Evolutionary conservation across 2,329 filamentous ascomycete genomes (phyloP).

Genomic region (Cladophialophora bantiana): DNA sequence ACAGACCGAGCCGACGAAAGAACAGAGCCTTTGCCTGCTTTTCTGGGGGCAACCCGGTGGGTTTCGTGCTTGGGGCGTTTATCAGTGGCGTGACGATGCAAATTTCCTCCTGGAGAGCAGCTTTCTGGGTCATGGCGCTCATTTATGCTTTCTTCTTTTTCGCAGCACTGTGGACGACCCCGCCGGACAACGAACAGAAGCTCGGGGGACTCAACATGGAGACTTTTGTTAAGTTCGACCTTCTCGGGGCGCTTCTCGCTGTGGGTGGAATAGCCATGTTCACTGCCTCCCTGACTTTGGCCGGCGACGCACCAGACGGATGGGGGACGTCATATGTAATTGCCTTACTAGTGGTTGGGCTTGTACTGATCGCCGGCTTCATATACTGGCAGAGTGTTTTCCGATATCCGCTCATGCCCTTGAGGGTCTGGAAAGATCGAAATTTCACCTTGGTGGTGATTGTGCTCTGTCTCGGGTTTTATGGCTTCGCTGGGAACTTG

Average conservation of each 20-base stretch:
- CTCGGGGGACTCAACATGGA: constrained; percentile 52
- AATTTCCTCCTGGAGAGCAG: constrained; percentile 68
- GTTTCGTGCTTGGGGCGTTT: constrained; percentile 65
- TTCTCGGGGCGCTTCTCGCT: constrained; percentile 66
- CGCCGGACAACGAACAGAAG: constrained; percentile 59
- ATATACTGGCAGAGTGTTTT: constrained; percentile 68
- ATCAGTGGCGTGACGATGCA: constrained; percentile 68
- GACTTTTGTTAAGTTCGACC: constrained; percentile 65
- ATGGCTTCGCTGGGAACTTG: constrained; percentile 65
- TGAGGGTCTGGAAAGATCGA: constrained; percentile 61
- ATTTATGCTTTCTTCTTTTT: constrained; percentile 67
- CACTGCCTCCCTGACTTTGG: constrained; percentile 65
- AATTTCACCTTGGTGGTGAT: constrained; percentile 70
- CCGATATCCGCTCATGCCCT: constrained; percentile 59
- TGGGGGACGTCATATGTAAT: constrained; percentile 70
- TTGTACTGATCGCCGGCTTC: constrained; percentile 64
- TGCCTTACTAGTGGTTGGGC: constrained; percentile 66
- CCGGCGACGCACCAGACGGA: constrained; percentile 64
- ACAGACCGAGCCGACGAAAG: constrained; percentile 66
- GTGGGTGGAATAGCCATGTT: constrained; percentile 71
- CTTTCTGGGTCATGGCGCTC: constrained; percentile 68
- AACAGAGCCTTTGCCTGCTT: constrained; percentile 71
- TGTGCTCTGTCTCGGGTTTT: constrained; percentile 66
- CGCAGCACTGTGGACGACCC: constrained; percentile 67
- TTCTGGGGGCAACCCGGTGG: constrained; percentile 63